Conservation (phyloP, 2,329 filamentous ascomycete species). For the Aspergillus phoenicis region DNA sequence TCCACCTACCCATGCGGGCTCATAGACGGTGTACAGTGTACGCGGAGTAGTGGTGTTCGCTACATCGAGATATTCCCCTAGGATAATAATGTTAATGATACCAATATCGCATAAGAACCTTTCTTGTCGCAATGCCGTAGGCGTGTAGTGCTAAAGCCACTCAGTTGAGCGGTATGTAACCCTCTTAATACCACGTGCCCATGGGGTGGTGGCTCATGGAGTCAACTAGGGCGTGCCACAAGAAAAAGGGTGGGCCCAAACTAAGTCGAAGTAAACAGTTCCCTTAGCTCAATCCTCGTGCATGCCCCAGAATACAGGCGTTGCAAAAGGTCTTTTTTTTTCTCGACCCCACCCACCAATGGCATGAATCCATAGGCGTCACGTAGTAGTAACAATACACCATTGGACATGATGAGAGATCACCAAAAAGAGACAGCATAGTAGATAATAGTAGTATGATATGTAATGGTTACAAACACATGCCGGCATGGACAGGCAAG, state of each 20-base stretch:
- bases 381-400: background rate
- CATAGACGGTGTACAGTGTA: slow-evolving; percentile 7
- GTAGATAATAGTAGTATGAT: background rate
- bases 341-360: background rate
- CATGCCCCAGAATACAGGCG: background rate
- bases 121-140: background rate
- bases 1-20: background rate
- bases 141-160: background rate
- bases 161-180: background rate
- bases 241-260: background rate
- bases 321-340: background rate
- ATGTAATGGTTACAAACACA: background rate
- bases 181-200: background rate
- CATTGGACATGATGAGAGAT: background rate
- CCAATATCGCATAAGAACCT: background rate
- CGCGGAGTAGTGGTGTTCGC: background rate
- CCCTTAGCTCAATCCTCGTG: background rate
- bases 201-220: background rate
- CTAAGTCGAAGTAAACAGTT: slow-evolving; percentile 3
- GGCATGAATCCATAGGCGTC: background rate
- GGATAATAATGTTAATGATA: slow-evolving; percentile 4
- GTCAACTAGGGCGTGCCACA: background rate
- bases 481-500: background rate
- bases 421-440: background rate
- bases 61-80: background rate